Base-by-base conservation (phyloP, 2,329 filamentous ascomycete genomes). In the Exophiala phaeomuriformis region DNA sequence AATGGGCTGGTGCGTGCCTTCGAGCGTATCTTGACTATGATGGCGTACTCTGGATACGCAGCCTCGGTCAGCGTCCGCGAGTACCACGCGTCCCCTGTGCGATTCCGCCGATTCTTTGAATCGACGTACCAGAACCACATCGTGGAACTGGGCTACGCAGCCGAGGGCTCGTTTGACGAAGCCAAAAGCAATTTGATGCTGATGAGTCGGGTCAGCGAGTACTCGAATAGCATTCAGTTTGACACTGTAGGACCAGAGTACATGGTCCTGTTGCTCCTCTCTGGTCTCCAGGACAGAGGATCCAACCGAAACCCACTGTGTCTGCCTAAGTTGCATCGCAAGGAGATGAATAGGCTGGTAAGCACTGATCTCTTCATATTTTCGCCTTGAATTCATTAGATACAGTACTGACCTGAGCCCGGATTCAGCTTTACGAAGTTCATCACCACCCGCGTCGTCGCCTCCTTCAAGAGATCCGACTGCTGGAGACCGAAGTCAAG, bases 211-310 rank as follows among this genome's bases (percentile, higher is more conserved):
- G 44, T 36, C 44, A 47, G 35, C 12, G 44, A 47, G 19, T 47
- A 33, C 19, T 47, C 31, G 9, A 47, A 19, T n/a, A 36, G 44
- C 31, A 47, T 47, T 9, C 44, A 47, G 7, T 47, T 33, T n/a
- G 44, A 47, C 19, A 47, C 44, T 6, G 44, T 47, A n/a, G 44
- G 44, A 12, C 44, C 44, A 6, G 44, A 47, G 30, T 47, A 47
- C n/a, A 19, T 47, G 9, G 9, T 47, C 9, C 19, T 47, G 44
- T 35, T 47, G 31, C 10, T 47, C 29, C 44, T 47, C 3, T 29
- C 27, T 2, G 44, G 28, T 28, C 44, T 47, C 5, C 9, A 28
- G 12, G 44, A 47, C 44, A 35, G 44, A 36, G 44, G 9, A 19
- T 19, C 44, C 3, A 47, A 27, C 3, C 30, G 44, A 32, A 10